Conservation (phyloP, 73 alveolate genomes). For the Diophrys appendiculata region DNA sequence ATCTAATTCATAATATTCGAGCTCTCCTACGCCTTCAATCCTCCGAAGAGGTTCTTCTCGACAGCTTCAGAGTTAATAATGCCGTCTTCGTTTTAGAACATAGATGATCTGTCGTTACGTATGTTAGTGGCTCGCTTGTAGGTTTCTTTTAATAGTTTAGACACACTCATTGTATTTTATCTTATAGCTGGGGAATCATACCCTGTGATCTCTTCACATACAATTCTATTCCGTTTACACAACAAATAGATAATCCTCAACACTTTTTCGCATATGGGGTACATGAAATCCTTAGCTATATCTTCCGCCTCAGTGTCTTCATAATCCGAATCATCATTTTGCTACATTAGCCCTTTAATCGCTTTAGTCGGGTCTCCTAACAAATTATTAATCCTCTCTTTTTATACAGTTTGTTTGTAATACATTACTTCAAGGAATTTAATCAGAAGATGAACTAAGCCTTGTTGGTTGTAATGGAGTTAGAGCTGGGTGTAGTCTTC, state of each 20-base stretch:
- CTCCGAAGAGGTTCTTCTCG: constrained; percentile 4
- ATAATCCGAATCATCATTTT: constrained; percentile 13
- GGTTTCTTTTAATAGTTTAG: constrained; percentile 40
- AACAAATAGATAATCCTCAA: constrained; percentile 25
- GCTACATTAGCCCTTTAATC: background rate
- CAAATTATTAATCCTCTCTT: constrained; percentile 43
- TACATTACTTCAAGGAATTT: constrained; percentile 49
- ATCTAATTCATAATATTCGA: constrained; percentile 21
- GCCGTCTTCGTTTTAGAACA: constrained; percentile 29
- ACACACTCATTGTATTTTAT: background rate
- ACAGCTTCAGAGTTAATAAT: constrained; percentile 27
- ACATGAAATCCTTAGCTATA: constrained; percentile 49
- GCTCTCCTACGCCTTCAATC: constrained; percentile 1
- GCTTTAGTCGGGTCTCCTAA: constrained; percentile 8
- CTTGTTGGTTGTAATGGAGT: constrained; percentile 41
- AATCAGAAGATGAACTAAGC: constrained; percentile 30
- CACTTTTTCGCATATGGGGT: constrained; percentile 11
- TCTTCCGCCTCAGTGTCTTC: constrained; percentile 44
- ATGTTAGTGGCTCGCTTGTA: constrained; percentile 47
- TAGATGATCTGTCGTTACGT: constrained; percentile 40
- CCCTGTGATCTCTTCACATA: constrained; percentile 36
- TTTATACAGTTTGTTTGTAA: constrained; percentile 39
- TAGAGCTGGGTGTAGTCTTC: constrained; percentile 1
- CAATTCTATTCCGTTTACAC: constrained; percentile 6
- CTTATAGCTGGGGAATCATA: constrained; percentile 18